Evolutionary conservation across 805 yeast genomes (phyloP).

Genomic region (Jamesozyma rosinii): DNA sequence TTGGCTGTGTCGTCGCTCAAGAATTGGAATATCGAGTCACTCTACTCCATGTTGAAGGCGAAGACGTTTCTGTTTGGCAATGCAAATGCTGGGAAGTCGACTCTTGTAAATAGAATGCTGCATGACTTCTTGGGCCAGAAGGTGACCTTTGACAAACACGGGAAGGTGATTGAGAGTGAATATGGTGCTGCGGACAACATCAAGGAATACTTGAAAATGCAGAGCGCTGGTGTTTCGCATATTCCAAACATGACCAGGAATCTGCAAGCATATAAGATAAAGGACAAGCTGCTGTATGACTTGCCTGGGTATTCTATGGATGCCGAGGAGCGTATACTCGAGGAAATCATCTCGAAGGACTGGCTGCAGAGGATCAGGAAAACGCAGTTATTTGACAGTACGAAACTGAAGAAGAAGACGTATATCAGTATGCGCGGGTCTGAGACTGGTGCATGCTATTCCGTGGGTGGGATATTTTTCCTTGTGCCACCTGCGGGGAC

Average conservation of each 20-base stretch:
- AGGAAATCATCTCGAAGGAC: slow-evolving; percentile 22
- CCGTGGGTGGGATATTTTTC: slow-evolving; percentile 56
- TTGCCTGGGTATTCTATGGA: slow-evolving; percentile 33
- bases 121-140: slow-evolving; percentile 18
- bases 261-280: slow-evolving; percentile 34
- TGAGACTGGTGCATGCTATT: slow-evolving; percentile 34
- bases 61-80: slow-evolving; percentile 50
- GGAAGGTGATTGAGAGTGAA: slow-evolving; percentile 5
- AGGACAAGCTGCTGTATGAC: slow-evolving; percentile 29
- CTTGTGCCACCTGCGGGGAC: slow-evolving; percentile 45
- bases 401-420: slow-evolving; percentile 23
- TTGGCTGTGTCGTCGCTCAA: slow-evolving; percentile 20
- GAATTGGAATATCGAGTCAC: slow-evolving; percentile 23
- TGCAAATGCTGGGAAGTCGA: slow-evolving; percentile 64
- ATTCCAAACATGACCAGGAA: slow-evolving; percentile 69
- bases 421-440: slow-evolving; percentile 34
- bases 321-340: slow-evolving; percentile 19
- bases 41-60: slow-evolving; percentile 15
- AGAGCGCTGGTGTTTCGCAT: slow-evolving; percentile 32
- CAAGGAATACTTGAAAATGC: slow-evolving; percentile 9
- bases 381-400: slow-evolving; percentile 26
- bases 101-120: slow-evolving; percentile 44
- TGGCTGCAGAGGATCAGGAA: slow-evolving; percentile 26
- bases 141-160: slow-evolving; percentile 6
- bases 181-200: slow-evolving; percentile 1